Evolutionary conservation across 306 rosid genomes (phyloP), one percentile per base, ranked within the genome.

Genomic region (Vigna nakashimae): DNA sequence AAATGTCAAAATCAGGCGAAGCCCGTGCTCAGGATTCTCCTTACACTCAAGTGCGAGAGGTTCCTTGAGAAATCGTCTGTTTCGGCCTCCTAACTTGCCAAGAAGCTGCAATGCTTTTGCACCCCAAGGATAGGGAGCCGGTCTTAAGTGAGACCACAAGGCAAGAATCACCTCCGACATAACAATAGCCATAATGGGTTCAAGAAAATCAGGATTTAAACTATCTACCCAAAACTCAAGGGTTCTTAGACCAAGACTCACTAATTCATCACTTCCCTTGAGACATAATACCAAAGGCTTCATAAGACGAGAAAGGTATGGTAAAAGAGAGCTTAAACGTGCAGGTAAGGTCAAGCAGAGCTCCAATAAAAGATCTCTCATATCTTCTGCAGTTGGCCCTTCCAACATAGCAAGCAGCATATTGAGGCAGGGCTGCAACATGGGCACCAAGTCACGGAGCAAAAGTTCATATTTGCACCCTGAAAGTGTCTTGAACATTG

Each of bases 151-250:
- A 69, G 99, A 96, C 98, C 99, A 96, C 75, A 96, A 82, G 82
- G 91, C 97, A 72, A 96, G 89, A 84, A 91, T 92, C 79, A 96
- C 97, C 69, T 91, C 97, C 38, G 98, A 91, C 91, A 89, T 91
- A 64, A 96, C 96, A 86, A 63, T 92, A 17, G 99, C 99, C 99
- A 96, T 96, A 79, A 97, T 92, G 7, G 98, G 99, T 84, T 96
- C 99, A 71, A 96, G 90, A 82, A 96, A 96, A 83, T 96, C 99
- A 64, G 99, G 99, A 86, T 96, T 96, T 81, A 96, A 85, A 86
- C 98, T 96, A 87, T 96, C 99, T 11, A 96, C 96, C 99, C 99
- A 96, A 77, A 91, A 92, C 83, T 96, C 99, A 51, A 96, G 98
- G 51, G 99, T 96, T 79, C 98, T 86, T 80, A 96, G 82, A 72